Evolutionary conservation across 352 stramenopile genomes (phyloP).

Genomic region (Pythium chondricola): DNA sequence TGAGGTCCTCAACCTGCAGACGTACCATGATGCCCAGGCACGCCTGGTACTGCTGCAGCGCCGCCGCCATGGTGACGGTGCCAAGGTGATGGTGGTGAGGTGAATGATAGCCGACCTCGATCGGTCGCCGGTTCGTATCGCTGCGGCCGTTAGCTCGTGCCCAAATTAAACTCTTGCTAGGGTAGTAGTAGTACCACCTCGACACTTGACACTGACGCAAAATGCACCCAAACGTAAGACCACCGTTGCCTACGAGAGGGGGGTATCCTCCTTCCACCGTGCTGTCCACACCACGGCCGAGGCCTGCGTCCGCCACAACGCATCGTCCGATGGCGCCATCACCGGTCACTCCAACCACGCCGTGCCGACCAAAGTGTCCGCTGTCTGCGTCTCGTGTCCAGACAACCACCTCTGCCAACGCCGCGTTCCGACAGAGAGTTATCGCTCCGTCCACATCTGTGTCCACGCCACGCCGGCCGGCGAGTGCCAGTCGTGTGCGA

Average conservation of each 20-base stretch:
- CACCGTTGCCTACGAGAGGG: not conserved
- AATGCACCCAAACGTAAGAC: not conserved
- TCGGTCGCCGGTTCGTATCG: too few species aligned
- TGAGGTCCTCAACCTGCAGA: constrained; percentile 62
- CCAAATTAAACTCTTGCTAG: too few species aligned
- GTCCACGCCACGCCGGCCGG: constrained; percentile 15
- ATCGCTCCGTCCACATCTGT: constrained; percentile 11
- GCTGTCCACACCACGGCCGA: not conserved
- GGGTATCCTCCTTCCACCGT: constrained; percentile 8
- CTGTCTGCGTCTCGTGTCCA: constrained; percentile 14
- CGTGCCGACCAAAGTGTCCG: constrained; percentile 9
- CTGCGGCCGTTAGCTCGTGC: too few species aligned
- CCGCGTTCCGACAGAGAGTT: constrained; percentile 10
- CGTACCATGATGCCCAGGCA: constrained; percentile 77
- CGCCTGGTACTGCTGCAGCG: constrained; percentile 65
- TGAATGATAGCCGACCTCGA: too few species aligned
- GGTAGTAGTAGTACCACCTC: too few species aligned
- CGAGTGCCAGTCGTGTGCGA: constrained; percentile 31
- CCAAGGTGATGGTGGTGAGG: not conserved
- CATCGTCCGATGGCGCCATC: not conserved
- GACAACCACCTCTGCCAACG: not conserved
- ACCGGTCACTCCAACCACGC: not conserved
- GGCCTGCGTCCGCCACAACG: constrained; percentile 1
- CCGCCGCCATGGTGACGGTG: constrained; percentile 21
- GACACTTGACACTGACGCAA: too few species aligned